phyloP scores from a whole-genome alignment of 176 grass and related monocot genomes.

The Bromus sterilis region DNA sequence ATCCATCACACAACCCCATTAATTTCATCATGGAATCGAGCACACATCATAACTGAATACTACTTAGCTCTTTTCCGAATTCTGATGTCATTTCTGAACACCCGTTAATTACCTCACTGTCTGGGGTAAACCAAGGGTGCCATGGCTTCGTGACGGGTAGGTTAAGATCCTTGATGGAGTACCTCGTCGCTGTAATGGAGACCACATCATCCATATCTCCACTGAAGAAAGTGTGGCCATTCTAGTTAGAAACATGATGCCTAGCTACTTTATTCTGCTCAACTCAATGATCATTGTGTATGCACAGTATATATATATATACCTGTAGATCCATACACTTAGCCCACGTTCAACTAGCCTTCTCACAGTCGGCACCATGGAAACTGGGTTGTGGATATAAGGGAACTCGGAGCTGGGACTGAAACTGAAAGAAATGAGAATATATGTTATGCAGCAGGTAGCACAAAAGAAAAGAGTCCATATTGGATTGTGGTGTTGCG shows the following conservation, averaged over 20 bases:
- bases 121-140: constrained; percentile 39
- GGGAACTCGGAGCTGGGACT: no score
- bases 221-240: neutral
- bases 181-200: constrained; percentile 21
- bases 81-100: neutral
- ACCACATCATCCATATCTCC: constrained; percentile 49
- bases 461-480: no score
- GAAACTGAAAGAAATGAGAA: neutral
- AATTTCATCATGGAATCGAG: neutral
- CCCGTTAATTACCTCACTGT: constrained; percentile 8
- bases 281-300: neutral
- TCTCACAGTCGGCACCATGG: constrained; percentile 22
- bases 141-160: constrained; percentile 18
- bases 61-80: neutral
- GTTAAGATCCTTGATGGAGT: constrained; percentile 23
- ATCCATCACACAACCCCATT: neutral
- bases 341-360: constrained; percentile 3
- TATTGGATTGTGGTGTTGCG: neutral
- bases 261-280: neutral
- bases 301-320: neutral
- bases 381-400: neutral
- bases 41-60: neutral
- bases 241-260: neutral
- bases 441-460: no score
- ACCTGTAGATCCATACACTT: constrained; percentile 43